These are phyloP conservation scores for Radiomyces spectabilis DNA, from an alignment of 192 early-diverging fungal species.

Conservation along the genomic window DNA sequence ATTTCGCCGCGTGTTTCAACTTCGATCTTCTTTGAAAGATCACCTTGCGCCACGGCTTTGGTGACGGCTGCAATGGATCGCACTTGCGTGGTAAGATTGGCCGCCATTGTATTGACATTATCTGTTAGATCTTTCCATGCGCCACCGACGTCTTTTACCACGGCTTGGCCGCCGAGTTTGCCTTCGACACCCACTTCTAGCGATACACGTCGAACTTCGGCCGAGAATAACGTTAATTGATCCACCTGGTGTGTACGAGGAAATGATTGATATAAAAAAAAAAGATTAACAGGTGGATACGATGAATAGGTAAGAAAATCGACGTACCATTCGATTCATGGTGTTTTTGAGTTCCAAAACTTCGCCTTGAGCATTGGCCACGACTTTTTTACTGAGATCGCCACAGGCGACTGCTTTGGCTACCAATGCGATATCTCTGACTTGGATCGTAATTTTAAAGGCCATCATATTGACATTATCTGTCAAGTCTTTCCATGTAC, in stretches of 20 bases:
- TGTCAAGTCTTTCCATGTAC: constrained; percentile 62
- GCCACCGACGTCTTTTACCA: constrained; percentile 47
- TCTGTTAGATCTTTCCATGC: constrained; percentile 55
- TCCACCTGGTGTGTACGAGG: constrained; percentile 17
- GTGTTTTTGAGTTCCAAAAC: constrained; percentile 56
- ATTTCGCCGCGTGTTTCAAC: constrained; percentile 56
- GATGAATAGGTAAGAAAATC: not conserved
- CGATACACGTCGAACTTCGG: constrained; percentile 55
- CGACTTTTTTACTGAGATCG: constrained; percentile 50
- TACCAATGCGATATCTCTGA: constrained; percentile 55
- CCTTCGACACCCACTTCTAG: constrained; percentile 58
- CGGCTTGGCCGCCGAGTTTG: constrained; percentile 52
- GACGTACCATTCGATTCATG: constrained; percentile 46
- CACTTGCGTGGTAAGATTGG: constrained; percentile 56
- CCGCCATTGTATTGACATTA: constrained; percentile 42
- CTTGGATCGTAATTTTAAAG: constrained; percentile 50
- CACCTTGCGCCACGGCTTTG: constrained; percentile 55
- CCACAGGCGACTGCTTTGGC: constrained; percentile 57
- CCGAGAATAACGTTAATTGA: constrained; percentile 53
- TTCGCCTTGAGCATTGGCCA: constrained; percentile 51
- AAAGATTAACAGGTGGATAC: not conserved
- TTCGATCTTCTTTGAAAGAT: constrained; percentile 46
- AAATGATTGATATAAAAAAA: not conserved
- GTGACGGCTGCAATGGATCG: constrained; percentile 53
- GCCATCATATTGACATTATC: constrained; percentile 71